Conservation (phyloP, 2,329 filamentous ascomycete genomes). For the Phaeophleospora eucalypticola region DNA sequence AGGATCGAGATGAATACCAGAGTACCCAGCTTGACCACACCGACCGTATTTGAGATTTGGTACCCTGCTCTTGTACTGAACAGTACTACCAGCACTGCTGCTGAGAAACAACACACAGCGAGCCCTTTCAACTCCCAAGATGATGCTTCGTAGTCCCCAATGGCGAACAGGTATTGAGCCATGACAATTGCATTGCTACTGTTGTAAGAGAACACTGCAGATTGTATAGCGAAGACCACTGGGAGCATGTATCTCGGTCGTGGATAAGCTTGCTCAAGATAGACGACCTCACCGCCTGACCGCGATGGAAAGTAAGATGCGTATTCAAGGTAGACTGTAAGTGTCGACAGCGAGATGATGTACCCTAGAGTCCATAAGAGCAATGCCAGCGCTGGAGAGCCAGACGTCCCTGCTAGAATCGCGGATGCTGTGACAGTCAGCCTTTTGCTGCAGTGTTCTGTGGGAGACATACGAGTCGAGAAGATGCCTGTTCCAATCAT, state of each 20-base stretch:
- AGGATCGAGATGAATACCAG: constrained; percentile 52
- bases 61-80: constrained; percentile 57
- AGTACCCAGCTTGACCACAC: constrained; percentile 57
- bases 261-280: constrained; percentile 64
- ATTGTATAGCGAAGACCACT: constrained; percentile 60
- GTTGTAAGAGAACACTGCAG: constrained; percentile 61
- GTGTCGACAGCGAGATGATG: constrained; percentile 52
- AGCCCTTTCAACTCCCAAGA: constrained; percentile 66
- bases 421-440: constrained; percentile 45
- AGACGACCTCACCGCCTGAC: constrained; percentile 63
- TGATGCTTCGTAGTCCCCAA: constrained; percentile 48
- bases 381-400: constrained; percentile 59
- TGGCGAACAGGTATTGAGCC: constrained; percentile 60
- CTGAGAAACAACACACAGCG: constrained; percentile 59
- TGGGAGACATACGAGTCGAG: constrained; percentile 53
- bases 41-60: constrained; percentile 54
- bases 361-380: constrained; percentile 64
- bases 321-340: constrained; percentile 60
- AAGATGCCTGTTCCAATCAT: constrained; percentile 54
- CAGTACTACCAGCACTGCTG: constrained; percentile 45
- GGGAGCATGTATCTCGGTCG: constrained; percentile 62
- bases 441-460: background rate
- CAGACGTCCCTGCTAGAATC: constrained; percentile 57
- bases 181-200: constrained; percentile 59
- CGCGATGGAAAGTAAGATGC: constrained; percentile 63